Base-by-base conservation (phyloP, 257 asterid genomes). In the Salvia rosmarinus region DNA sequence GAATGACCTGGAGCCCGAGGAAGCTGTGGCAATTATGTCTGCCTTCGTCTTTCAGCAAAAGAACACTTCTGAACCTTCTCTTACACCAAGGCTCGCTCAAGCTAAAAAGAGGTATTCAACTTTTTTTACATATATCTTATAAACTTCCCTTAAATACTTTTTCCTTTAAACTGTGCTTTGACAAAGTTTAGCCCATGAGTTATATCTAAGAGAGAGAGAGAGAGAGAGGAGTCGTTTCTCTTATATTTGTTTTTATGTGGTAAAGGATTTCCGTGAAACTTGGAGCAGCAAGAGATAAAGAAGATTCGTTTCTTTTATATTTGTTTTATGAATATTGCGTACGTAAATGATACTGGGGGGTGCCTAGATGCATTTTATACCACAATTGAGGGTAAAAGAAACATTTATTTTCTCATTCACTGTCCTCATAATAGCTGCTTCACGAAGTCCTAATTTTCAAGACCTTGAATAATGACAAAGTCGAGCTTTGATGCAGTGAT, bases 11-110 rank as follows among this genome's bases (percentile, higher is more conserved):
- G 98, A 89, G 79, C 97, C 99, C 34, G 99, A 95, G 85, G 99
- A 95, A 87, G 96, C 96, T 70, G 98, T 91, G 77, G 99, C 99
- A 10, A 87, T 95, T 37, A 95, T 95, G 99, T 95, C 99, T 63
- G 91, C 98, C 40, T 91, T 95, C 80, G 98, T 95, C 76, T 95
- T 95, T 87, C 98, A 95, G 96, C 97, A 95, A 76, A 85, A 76
- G 76, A 88, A 91, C 51, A 74, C 97, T 77, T 87, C 96, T 72
- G 96, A 89, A 78, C 94, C 95, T 72, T 88, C 91, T 78, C 92
- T 95, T 79, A 89, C 97, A 2, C 92, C 97, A 37, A 95, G 82
- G 85, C 90, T 95, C 64, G 78, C 91, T 68, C 84, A 72, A 83
- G 98, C 99, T 64, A 88, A 74, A 73, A 78, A 71, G 59, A 89